phyloP scores from a whole-genome alignment of 768 basidiomycete species.

The Mycena haematopus region DNA sequence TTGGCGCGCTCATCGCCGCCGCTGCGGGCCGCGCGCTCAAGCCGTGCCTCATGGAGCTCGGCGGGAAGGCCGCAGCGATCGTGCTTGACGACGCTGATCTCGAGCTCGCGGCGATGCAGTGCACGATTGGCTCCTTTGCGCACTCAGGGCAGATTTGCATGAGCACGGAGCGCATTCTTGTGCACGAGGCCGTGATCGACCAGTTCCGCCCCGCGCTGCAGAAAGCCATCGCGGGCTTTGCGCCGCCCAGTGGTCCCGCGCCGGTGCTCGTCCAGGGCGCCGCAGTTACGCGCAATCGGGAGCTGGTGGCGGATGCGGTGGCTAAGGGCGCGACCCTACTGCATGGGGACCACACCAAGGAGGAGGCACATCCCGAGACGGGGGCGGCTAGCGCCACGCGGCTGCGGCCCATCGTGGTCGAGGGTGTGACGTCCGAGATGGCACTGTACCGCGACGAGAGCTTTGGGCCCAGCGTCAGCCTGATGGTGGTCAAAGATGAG shows the following conservation, averaged over 20 bases:
- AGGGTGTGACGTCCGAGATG: slow-evolving; percentile 30
- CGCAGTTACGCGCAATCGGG: slow-evolving; percentile 22
- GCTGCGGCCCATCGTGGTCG: slow-evolving; percentile 21
- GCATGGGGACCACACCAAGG: slow-evolving; percentile 20
- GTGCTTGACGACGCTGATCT: slow-evolving; percentile 56
- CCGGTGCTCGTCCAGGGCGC: slow-evolving; percentile 21
- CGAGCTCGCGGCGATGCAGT: slow-evolving; percentile 58
- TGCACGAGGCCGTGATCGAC: slow-evolving; percentile 69
- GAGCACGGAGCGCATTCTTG: slow-evolving; percentile 72
- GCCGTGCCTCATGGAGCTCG: slow-evolving; percentile 65
- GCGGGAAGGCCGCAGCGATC: slow-evolving; percentile 56
- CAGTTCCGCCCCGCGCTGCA: slow-evolving; percentile 58
- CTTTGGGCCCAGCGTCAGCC: slow-evolving; percentile 29
- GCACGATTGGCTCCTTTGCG: slow-evolving; percentile 58
- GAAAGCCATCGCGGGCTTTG: slow-evolving; percentile 46
- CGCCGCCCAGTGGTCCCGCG: slow-evolving; percentile 4
- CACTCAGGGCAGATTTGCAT: slow-evolving; percentile 75
- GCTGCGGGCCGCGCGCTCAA: slow-evolving; percentile 70
- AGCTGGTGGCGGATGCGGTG: slow-evolving; percentile 25
- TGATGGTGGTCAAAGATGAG: slow-evolving; percentile 25
- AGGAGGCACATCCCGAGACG: slow-evolving; percentile 26
- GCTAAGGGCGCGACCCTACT: slow-evolving; percentile 28
- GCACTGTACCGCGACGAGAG: slow-evolving; percentile 24
- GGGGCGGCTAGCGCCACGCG: slow-evolving; percentile 15
- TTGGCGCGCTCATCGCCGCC: slow-evolving; percentile 65